These are phyloP conservation scores for Pterocarpus santalinus DNA, from an alignment of 306 rosid species.

Conservation along the genomic window DNA sequence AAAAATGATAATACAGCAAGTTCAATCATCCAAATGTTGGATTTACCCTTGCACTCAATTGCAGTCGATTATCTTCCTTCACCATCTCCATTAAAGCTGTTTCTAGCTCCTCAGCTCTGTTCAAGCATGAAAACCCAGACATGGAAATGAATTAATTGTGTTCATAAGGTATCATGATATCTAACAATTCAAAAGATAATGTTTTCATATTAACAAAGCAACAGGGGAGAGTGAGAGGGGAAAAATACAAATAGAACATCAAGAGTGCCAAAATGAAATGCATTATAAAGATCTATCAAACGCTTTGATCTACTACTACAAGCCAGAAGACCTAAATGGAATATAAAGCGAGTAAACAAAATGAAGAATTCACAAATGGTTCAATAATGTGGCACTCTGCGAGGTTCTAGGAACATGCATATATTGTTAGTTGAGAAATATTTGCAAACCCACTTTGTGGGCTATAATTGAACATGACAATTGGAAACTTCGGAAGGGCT, in stretches of 20 bases:
- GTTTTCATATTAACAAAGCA: slow-evolving; percentile 41
- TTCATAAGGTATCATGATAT: slow-evolving; percentile 33
- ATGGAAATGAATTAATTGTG: slow-evolving; percentile 43
- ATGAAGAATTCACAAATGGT: slow-evolving; percentile 22
- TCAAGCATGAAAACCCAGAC: slow-evolving; percentile 46
- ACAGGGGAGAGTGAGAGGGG: slow-evolving; percentile 24
- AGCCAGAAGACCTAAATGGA: slow-evolving; percentile 23
- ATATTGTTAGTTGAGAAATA: slow-evolving; percentile 36
- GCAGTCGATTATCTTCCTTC: slow-evolving; percentile 76
- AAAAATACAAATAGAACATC: slow-evolving; percentile 37
- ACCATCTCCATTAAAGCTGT: slow-evolving; percentile 95
- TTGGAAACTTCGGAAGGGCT: slow-evolving; percentile 36
- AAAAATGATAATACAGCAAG: slow-evolving; percentile 29
- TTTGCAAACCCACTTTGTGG: slow-evolving; percentile 22
- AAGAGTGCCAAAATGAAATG: slow-evolving; percentile 27
- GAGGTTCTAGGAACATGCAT: slow-evolving; percentile 27
- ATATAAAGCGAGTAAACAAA: slow-evolving; percentile 38
- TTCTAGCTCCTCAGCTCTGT: slow-evolving; percentile 96
- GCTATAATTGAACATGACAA: slow-evolving; percentile 36
- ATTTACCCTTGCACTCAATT: slow-evolving; percentile 87
- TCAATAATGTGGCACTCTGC: slow-evolving; percentile 9
- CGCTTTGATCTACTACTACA: slow-evolving; percentile 29
- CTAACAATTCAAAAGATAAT: slow-evolving; percentile 15
- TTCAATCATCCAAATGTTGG: slow-evolving; percentile 47
- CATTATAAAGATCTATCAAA: slow-evolving; percentile 18